Percentiles rank a stretch among this genome's conserved stretches.
Evolutionary conservation across 345 rosid genomes (phyloP).

Genomic region (Lepidium africanum): DNA sequence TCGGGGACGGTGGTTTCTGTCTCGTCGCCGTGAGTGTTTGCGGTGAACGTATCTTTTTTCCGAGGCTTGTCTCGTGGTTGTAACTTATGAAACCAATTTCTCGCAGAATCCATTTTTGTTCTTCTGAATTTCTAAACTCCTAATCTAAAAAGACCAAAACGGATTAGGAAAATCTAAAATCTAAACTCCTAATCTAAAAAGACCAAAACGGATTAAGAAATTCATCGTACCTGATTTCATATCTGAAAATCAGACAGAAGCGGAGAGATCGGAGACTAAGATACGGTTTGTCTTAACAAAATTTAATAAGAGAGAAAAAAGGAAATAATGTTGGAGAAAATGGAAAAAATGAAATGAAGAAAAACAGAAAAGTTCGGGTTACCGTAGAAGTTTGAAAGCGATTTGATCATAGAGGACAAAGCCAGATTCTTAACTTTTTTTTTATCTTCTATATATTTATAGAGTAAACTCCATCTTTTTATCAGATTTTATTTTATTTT

Average conservation of each 20-base stretch:
- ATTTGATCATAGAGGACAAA: background rate
- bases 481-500: background rate
- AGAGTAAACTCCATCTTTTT: background rate
- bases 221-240: slow-evolving; percentile 9
- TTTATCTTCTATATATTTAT: background rate
- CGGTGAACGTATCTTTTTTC: slow-evolving; percentile 27
- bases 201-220: background rate
- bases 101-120: slow-evolving; percentile 54
- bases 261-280: slow-evolving; percentile 2
- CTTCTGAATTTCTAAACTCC: background rate
- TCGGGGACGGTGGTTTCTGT: slow-evolving; percentile 2
- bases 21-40: slow-evolving; percentile 8
- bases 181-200: background rate
- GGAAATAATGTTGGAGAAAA: background rate
- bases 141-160: background rate
- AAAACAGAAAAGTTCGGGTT: slow-evolving; percentile 14
- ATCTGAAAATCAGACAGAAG: slow-evolving; percentile 10
- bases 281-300: background rate
- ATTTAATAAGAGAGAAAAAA: background rate
- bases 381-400: slow-evolving; percentile 17
- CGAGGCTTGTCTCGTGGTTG: slow-evolving; percentile 52
- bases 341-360: background rate
- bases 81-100: slow-evolving; percentile 63
- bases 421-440: background rate
- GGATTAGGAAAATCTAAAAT: background rate